Evolutionary conservation across 441 rosid genomes (phyloP), one percentile per base, ranked within the genome.

Genomic region (Dalechampia spathulata): DNA sequence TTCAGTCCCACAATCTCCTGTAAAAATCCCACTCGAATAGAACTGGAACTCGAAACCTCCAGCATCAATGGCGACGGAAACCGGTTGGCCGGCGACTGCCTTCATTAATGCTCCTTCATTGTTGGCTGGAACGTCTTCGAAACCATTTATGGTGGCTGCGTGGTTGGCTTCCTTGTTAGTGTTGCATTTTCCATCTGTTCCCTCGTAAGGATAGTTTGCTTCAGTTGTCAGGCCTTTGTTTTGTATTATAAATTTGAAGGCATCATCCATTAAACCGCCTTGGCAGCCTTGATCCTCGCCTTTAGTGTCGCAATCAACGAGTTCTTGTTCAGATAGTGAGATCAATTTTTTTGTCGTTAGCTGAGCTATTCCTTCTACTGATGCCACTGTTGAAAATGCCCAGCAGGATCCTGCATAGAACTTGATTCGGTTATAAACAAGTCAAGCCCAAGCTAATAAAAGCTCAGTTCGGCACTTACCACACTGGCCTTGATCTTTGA

Each of bases 351-450:
- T 79, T 16, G 80, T 81, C 47, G 73, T 71, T 37, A 83, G 75
- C 41, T 68, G 59, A 66, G 76, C 75, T 61, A 81, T 73, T 53
- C 90, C 88, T 79, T 86, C 85, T 25, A 83, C 67, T 22, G 88
- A 85, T 46, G 88, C 86, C 53, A 83, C 82, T 4, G 88, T 83
- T n/a, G 90, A 68, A 34, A 86, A 86, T 6, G 90, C 90, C 94
- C 94, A 85, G 43, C 90, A 86, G 52, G 85, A 71, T 56, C 90
- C 86, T 83, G 78, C 34, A 52, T 2, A 1, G 6, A 25, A 14
- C 11, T 7, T 1, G 15, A 13, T 23, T 14, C 6, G 16, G 15
- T 30, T 2, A 9, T 30, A 6, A 30, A 50, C 32, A 1, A 50
- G 10, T n/a, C 12, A 11, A 11, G 1, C 4, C 10, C 0, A 34